phyloP scores from a whole-genome alignment of 1,139 yeast genomes.

The Geotrichum restrictum region DNA sequence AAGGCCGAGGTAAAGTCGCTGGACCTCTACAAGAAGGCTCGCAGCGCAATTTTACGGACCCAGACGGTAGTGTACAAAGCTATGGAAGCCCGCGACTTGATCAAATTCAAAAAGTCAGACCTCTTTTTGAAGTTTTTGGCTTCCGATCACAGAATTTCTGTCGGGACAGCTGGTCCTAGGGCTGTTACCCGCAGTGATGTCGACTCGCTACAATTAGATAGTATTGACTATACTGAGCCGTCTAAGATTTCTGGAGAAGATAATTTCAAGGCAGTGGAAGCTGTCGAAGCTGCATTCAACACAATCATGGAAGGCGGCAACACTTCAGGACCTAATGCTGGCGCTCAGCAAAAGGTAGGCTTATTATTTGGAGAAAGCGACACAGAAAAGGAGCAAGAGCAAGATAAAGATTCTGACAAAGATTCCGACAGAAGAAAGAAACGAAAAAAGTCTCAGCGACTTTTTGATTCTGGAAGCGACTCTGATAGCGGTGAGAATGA shows the following conservation, averaged over 20 bases:
- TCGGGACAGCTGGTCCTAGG: background rate
- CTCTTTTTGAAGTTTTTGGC: constrained; percentile 18
- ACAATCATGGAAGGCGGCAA: constrained; percentile 48
- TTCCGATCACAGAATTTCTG: constrained; percentile 6
- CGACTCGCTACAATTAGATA: constrained; percentile 18
- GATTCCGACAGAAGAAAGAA: background rate
- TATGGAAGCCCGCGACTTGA: constrained; percentile 51
- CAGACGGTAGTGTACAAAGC: constrained; percentile 53
- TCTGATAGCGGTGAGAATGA: constrained; percentile 3
- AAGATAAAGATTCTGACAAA: constrained; percentile 9
- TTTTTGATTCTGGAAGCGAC: constrained; percentile 15
- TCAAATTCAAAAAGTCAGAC: constrained; percentile 55
- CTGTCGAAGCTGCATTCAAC: constrained; percentile 68
- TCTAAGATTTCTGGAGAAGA: background rate
- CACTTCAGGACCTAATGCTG: constrained; percentile 16
- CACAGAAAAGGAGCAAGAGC: constrained; percentile 16
- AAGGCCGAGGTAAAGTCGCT: constrained; percentile 19
- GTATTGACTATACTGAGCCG: constrained; percentile 16
- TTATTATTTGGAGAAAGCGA: constrained; percentile 24
- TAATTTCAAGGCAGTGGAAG: constrained; percentile 33
- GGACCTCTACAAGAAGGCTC: constrained; percentile 40
- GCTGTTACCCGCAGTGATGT: constrained; percentile 8
- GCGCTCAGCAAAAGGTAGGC: background rate
- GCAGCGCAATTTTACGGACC: constrained; percentile 53
- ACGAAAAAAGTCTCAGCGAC: background rate